phyloP scores from a whole-genome alignment of 2,329 filamentous ascomycete species.

The Samsoniella hepiali region DNA sequence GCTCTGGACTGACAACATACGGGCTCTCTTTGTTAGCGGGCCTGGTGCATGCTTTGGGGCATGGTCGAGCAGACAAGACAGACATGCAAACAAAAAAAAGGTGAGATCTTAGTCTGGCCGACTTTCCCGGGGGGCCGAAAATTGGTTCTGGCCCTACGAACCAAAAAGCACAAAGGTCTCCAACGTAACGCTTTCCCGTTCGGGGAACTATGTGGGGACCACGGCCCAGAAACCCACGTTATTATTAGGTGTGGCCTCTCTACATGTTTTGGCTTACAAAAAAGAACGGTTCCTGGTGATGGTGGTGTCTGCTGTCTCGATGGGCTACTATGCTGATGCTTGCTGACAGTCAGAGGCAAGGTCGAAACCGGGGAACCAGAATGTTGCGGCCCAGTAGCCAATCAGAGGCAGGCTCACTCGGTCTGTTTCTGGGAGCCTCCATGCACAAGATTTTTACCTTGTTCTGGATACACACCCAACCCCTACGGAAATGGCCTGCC shows the following conservation, averaged over 20 bases:
- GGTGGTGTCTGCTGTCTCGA: too few relatives aligned
- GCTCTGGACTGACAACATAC: not conserved
- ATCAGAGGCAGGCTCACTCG: not conserved
- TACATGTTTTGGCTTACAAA: not conserved
- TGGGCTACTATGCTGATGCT: not conserved
- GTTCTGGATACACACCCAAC: not conserved
- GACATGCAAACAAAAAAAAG: not conserved
- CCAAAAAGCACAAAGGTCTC: not conserved
- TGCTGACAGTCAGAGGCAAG: conserved; percentile 3
- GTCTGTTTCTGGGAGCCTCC: not conserved
- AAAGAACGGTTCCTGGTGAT: not conserved
- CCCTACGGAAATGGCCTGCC: conserved; percentile 8
- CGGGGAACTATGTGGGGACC: not conserved
- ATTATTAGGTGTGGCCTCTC: not conserved
- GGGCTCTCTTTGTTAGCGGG: not conserved
- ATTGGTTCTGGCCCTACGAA: not conserved
- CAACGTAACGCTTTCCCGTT: conserved; percentile 16
- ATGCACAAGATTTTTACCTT: not conserved
- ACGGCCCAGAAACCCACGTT: not conserved
- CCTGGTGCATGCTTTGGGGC: not conserved
- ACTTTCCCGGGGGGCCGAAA: conserved; percentile 5
- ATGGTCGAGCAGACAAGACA: not conserved
- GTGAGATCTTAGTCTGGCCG: conserved; percentile 15
- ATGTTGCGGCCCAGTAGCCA: not conserved
- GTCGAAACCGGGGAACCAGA: not conserved